Evolutionary conservation across 1,284 basidiomycete species (phyloP).

Genomic region (Tylopilus orsonianus): DNA sequence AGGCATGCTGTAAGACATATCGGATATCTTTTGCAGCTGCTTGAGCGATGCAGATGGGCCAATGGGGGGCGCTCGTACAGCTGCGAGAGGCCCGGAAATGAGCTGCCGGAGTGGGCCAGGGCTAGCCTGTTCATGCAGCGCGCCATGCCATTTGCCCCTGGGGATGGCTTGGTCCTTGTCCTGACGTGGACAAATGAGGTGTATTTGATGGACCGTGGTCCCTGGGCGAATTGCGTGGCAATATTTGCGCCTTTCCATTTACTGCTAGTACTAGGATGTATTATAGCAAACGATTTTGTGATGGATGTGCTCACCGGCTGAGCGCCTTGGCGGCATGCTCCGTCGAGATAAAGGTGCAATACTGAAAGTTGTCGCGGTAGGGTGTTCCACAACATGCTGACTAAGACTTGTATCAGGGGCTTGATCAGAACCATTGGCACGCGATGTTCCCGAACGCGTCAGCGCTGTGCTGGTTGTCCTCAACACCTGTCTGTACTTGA

Average conservation of each 20-base stretch:
- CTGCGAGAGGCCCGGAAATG: not conserved
- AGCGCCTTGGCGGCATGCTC: not conserved
- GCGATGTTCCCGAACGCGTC: conserved; percentile 7
- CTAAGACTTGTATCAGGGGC: conserved; percentile 6
- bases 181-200: conserved; percentile 6
- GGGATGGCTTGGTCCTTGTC: not conserved
- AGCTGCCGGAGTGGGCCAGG: not conserved
- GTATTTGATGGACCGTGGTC: not conserved
- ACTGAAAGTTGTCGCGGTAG: too few species aligned
- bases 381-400: too few species aligned
- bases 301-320: not conserved
- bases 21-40: not conserved
- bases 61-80: not conserved
- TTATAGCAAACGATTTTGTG: not conserved
- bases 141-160: not conserved
- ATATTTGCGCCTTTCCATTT: not conserved
- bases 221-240: conserved; percentile 8
- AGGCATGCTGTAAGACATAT: not conserved
- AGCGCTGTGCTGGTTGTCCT: not conserved
- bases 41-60: too few species aligned
- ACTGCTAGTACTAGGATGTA: not conserved
- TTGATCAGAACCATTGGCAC: conserved; percentile 11
- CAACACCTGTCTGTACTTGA: not conserved
- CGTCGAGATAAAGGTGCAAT: not conserved
- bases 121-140: too few species aligned